A percentile compares a stretch with the other conserved stretches of the same genome.
Conservation (phyloP, 257 asterid genomes). For the Solanum piurae region DNA sequence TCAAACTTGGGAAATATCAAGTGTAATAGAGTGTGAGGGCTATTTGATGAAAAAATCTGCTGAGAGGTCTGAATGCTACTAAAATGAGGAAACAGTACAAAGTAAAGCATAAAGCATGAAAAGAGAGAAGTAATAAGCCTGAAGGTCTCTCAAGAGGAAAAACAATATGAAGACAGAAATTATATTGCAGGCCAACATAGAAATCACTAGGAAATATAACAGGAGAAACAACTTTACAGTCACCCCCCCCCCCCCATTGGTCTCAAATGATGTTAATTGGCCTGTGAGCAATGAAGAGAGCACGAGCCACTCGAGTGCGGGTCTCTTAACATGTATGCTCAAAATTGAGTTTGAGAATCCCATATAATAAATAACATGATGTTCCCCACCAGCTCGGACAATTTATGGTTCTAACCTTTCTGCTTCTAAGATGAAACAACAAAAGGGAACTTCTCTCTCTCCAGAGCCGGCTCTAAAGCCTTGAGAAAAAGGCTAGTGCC, state of each 20-base stretch:
- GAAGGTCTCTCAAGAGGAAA: neutral
- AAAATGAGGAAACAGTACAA: neutral
- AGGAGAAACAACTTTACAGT: neutral
- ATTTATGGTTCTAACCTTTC: neutral
- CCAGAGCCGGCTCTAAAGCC: neutral
- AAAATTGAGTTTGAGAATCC: neutral
- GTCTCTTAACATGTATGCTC: neutral
- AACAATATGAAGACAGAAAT: neutral
- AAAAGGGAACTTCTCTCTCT: neutral
- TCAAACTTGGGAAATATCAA: neutral
- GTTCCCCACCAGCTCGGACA: neutral
- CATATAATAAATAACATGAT: neutral
- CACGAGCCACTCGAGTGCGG: neutral
- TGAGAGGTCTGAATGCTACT: neutral
- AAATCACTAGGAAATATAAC: neutral
- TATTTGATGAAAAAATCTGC: neutral
- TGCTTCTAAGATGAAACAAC: neutral
- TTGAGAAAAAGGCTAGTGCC: neutral
- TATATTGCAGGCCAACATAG: neutral
- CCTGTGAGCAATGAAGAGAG: neutral
- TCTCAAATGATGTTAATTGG: neutral
- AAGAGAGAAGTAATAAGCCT: neutral
- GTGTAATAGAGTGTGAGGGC: neutral
- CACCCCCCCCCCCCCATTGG: neutral
- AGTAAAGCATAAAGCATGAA: neutral